Evolutionary conservation across 352 stramenopile species (phyloP), one percentile per base, ranked within the genome.

Genomic region (Salisapilia sapeloensis): DNA sequence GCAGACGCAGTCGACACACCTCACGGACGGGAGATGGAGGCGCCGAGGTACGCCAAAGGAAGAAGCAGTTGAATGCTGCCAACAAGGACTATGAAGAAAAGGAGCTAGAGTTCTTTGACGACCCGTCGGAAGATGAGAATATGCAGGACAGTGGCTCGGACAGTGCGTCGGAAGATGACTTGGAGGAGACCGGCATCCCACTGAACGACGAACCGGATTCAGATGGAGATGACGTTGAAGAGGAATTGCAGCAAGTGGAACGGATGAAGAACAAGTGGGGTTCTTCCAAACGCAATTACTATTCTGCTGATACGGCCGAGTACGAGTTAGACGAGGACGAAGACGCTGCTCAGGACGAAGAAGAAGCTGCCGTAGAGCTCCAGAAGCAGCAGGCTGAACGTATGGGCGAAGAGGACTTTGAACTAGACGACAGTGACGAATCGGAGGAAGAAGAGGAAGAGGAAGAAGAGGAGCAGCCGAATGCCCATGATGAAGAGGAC

Each of bases 381-480:
- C 75, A 91, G 49, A 65, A 60, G 34, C 85, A 87, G 35, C 71
- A 91, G 55, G 64, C 64, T 4, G 57, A 67, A 13, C 67, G 86
- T 60, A 78, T 91, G 66, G 75, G 84, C 49, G 66, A 84, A 33
- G 72, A 85, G 34, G 75, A 91, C 43, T 87, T 87, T 51, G 75
- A 57, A n/a, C 61, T 91, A 31, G 57, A 48, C 6, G 41, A 47
- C 2, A 40, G 23, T 9, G 48, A 40, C 0, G 40, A 40, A 5
- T 27, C 18, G 6, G 42, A 29, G 3, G 64, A 64, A 9, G 53
- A 62, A 3, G 43, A 51, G 9, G 53, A 69, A 18, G 42, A 52
- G 8, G 57, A 60, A 2, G 57, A 63, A 3, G 50, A 74, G 13
- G 55, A 59, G 2, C 28, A 41, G 1, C 28, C 18, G 13, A 35